These are phyloP conservation scores for Yamadazyma philogaea DNA, from an alignment of 805 yeast genomes.

Conservation along the genomic window DNA sequence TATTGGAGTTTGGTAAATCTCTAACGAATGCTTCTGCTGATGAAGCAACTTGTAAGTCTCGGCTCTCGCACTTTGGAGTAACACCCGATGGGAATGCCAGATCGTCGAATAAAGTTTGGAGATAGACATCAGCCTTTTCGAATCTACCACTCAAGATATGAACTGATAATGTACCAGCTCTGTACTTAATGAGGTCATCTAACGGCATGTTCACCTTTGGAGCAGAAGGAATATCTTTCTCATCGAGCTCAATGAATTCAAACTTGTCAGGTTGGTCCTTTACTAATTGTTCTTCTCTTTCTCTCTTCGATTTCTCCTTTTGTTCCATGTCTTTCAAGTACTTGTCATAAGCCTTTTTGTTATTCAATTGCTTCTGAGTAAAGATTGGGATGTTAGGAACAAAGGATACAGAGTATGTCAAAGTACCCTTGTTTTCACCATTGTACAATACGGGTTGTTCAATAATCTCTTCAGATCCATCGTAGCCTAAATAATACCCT, in stretches of 20 bases:
- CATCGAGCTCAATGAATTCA: constrained; percentile 57
- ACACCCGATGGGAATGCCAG: constrained; percentile 55
- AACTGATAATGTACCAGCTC: constrained; percentile 62
- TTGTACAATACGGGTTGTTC: constrained; percentile 43
- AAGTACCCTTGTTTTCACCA: constrained; percentile 42
- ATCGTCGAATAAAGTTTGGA: constrained; percentile 68
- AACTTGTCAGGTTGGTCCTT: constrained; percentile 58
- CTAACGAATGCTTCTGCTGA: constrained; percentile 62
- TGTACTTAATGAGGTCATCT: constrained; percentile 50
- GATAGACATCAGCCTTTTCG: constrained; percentile 44
- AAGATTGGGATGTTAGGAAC: constrained; percentile 64
- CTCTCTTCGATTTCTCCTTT: constrained; percentile 43
- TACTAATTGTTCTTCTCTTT: constrained; percentile 47
- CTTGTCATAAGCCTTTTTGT: constrained; percentile 42
- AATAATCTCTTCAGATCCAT: constrained; percentile 47
- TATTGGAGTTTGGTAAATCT: constrained; percentile 61
- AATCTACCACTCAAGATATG: constrained; percentile 51
- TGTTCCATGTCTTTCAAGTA: constrained; percentile 33
- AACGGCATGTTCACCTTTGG: constrained; percentile 47
- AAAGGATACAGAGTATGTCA: constrained; percentile 58
- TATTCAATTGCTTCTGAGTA: constrained; percentile 52
- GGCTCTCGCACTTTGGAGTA: constrained; percentile 48
- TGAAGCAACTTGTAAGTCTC: constrained; percentile 42
- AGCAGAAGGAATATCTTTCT: constrained; percentile 32
- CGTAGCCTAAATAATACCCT: constrained; percentile 48